Conservation (phyloP, 2,329 filamentous ascomycete species). For the Epichloe brachyelytri region DNA sequence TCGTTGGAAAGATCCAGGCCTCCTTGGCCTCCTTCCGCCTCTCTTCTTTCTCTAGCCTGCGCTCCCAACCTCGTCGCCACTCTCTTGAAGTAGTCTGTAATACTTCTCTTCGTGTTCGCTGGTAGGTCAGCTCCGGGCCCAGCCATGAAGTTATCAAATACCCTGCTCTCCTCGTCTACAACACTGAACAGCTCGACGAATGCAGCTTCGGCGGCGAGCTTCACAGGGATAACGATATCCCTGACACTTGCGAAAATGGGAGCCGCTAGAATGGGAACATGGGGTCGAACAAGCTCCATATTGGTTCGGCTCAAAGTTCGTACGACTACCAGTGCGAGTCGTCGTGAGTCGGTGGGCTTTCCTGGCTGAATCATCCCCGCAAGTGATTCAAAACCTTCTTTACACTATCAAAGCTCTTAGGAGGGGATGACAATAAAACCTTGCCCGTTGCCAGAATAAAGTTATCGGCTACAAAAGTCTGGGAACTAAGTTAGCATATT, state of each 20-base stretch:
- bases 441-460: conserved; percentile 83
- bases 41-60: conserved; percentile 77
- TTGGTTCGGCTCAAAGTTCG: conserved; percentile 73
- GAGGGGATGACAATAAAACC: conserved; percentile 59
- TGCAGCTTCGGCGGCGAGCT: conserved; percentile 85
- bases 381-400: conserved; percentile 69
- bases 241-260: conserved; percentile 83
- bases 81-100: conserved; percentile 95
- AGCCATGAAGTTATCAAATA: conserved; percentile 85
- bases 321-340: conserved; percentile 73
- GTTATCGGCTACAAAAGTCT: conserved; percentile 81
- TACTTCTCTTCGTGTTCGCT: conserved; percentile 67
- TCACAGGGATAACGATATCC: conserved; percentile 86
- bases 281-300: conserved; percentile 68
- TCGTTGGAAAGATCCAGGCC: conserved; percentile 79
- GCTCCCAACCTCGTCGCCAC: conserved; percentile 73
- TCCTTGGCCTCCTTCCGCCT: conserved; percentile 81
- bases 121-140: conserved; percentile 53
- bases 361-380: conserved; percentile 65
- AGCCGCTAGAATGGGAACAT: conserved; percentile 66
- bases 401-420: conserved; percentile 60
- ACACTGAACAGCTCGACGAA: conserved; percentile 87
- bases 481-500: conserved; percentile 5
- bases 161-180: conserved; percentile 68
- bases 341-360: conserved; percentile 67